Conservation (phyloP, 441 rosid species). For the Gossypium lobatum region DNA sequence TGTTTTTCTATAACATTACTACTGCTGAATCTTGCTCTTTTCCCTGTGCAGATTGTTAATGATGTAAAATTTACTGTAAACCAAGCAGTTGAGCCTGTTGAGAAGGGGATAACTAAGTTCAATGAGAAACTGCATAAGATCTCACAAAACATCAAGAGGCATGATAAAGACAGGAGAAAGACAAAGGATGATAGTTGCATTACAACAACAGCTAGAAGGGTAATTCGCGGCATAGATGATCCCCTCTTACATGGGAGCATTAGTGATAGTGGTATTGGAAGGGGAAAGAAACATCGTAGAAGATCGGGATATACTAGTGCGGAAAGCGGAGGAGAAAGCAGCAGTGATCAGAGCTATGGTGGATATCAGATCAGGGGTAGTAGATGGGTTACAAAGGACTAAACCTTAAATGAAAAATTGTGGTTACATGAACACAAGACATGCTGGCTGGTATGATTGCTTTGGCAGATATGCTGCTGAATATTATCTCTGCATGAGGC, state of each 20-base stretch:
- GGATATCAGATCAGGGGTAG: constrained; percentile 65
- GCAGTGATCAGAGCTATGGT: constrained; percentile 79
- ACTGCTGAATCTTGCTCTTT: constrained; percentile 19
- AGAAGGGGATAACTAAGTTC: constrained; percentile 84
- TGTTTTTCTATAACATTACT: not conserved
- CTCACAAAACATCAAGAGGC: constrained; percentile 83
- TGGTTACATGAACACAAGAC: too few relatives aligned
- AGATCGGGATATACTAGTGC: constrained; percentile 75
- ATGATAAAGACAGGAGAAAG: constrained; percentile 72
- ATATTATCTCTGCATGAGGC: too few relatives aligned
- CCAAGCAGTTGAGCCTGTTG: constrained; percentile 97
- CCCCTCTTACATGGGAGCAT: constrained; percentile 87
- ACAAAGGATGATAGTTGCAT: constrained; percentile 86
- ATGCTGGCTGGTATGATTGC: too few relatives aligned
- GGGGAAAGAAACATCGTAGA: constrained; percentile 67
- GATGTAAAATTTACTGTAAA: constrained; percentile 92
- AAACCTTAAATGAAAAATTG: constrained; percentile 10
- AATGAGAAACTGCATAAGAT: constrained; percentile 85
- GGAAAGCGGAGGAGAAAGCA: constrained; percentile 98
- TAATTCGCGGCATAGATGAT: constrained; percentile 92
- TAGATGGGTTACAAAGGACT: constrained; percentile 85
- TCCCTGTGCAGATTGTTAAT: constrained; percentile 71
- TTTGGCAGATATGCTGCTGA: too few relatives aligned
- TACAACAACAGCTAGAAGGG: constrained; percentile 43
- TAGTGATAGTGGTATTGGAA: constrained; percentile 71